These are phyloP conservation scores for Rubia peregrina DNA, from an alignment of 305 asterid species.

Conservation along the genomic window DNA sequence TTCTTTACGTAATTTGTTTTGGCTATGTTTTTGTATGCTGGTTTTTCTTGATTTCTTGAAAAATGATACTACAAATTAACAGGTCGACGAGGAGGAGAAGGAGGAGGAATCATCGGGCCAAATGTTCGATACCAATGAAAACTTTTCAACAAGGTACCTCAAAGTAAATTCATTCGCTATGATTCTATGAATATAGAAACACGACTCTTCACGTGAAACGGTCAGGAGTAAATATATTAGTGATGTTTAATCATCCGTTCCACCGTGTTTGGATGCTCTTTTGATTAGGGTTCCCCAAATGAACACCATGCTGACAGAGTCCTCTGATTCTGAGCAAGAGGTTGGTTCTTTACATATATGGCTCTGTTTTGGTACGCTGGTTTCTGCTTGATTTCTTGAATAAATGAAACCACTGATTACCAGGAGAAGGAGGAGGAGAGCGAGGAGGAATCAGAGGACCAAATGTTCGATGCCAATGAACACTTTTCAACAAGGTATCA, in stretches of 20 bases:
- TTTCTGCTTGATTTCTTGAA: background rate
- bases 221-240: no score
- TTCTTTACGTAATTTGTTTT: background rate
- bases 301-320: background rate
- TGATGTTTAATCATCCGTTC: background rate
- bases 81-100: background rate
- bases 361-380: background rate
- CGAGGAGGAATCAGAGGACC: background rate
- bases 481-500: background rate
- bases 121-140: background rate
- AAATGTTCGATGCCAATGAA: background rate
- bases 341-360: background rate
- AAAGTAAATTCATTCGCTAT: background rate
- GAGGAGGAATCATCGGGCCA: background rate
- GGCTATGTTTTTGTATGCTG: no score
- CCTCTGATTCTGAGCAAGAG: background rate
- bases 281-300: background rate
- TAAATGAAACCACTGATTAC: background rate
- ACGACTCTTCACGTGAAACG: no score
- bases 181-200: no score
- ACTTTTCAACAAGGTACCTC: background rate
- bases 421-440: background rate
- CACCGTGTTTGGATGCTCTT: no score
- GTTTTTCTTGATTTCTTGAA: background rate
- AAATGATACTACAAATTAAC: background rate